These are phyloP conservation scores for Claviceps sp. DNA, from an alignment of 2,329 filamentous ascomycete genomes.

Conservation along the genomic window DNA sequence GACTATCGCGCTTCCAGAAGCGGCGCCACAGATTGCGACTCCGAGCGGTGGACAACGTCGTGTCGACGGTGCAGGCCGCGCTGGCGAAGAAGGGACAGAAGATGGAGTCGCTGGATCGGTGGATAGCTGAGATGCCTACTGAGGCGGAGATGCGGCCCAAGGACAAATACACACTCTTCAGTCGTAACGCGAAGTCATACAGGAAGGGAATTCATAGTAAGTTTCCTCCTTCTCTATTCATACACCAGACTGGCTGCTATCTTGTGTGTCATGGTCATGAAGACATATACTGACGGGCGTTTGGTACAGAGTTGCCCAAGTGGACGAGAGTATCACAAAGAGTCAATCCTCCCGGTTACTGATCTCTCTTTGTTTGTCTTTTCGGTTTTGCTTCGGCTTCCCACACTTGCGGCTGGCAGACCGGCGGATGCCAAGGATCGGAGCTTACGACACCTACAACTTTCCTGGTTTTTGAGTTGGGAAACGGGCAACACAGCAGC, in stretches of 20 bases:
- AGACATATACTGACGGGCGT: constrained; percentile 9
- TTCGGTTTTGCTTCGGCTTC: background rate
- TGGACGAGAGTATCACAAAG: constrained; percentile 94
- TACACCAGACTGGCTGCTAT: background rate
- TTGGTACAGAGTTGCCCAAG: constrained; percentile 57
- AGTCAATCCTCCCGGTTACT: constrained; percentile 90
- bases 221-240: constrained; percentile 17
- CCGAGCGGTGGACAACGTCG: constrained; percentile 74
- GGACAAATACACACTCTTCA: constrained; percentile 98
- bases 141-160: constrained; percentile 90
- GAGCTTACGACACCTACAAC: too few relatives aligned
- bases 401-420: background rate
- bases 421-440: background rate
- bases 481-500: too few relatives aligned
- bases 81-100: constrained; percentile 60
- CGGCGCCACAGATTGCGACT: constrained; percentile 72
- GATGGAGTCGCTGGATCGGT: constrained; percentile 68
- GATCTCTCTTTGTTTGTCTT: constrained; percentile 16
- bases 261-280: background rate
- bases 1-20: constrained; percentile 85
- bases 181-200: constrained; percentile 89
- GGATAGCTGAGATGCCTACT: constrained; percentile 92
- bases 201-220: constrained; percentile 94
- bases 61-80: constrained; percentile 68
- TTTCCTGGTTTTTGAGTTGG: too few relatives aligned